Conservation (phyloP, 176 grass and related monocot species). For the Alloteropsis semialata region DNA sequence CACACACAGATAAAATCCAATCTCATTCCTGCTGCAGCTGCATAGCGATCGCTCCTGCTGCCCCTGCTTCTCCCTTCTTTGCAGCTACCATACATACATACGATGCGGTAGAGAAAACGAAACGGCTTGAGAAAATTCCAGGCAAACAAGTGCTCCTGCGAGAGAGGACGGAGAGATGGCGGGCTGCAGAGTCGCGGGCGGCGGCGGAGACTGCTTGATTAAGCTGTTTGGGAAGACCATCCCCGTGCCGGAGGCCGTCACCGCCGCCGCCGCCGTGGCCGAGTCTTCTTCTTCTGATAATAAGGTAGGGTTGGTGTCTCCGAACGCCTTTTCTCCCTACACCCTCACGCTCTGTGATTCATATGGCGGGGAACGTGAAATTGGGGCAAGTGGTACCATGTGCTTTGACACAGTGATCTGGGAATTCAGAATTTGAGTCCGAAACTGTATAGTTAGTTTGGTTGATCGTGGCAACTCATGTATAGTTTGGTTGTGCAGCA, state of each 20-base stretch:
- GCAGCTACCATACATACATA: no score
- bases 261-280: background rate
- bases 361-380: background rate
- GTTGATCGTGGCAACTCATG: background rate
- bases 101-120: background rate
- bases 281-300: conserved; percentile 38
- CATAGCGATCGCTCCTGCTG: background rate
- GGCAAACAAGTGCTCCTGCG: background rate
- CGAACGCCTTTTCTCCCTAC: background rate
- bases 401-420: background rate
- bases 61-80: background rate
- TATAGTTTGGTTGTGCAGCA: background rate
- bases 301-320: conserved; percentile 33
- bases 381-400: background rate
- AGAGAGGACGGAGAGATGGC: conserved; percentile 4
- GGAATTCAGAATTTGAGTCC: background rate
- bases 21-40: background rate
- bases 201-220: conserved; percentile 47
- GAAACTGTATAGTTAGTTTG: no score
- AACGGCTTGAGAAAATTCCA: background rate
- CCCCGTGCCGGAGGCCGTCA: conserved; percentile 40
- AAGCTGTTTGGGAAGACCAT: conserved; percentile 90
- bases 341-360: background rate
- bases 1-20: background rate
- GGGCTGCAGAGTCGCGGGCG: conserved; percentile 22